Conservation (phyloP, 768 basidiomycete species). For the Lentinula lateritia region DNA sequence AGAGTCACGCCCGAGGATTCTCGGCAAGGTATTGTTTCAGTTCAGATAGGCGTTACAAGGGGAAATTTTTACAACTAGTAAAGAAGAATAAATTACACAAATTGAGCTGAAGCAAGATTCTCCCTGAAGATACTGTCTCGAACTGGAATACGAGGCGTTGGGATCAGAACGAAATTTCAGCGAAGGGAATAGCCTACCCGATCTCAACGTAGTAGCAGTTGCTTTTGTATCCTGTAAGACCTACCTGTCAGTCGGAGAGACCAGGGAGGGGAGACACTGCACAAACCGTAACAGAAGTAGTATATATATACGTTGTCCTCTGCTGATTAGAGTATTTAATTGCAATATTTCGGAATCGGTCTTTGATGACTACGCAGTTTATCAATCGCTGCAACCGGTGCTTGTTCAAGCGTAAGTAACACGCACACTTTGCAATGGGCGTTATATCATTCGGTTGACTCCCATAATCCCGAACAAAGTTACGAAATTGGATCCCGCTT, state of each 20-base stretch:
- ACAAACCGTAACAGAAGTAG: conserved; percentile 57
- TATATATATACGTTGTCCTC: conserved; percentile 50
- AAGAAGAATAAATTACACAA: conserved; percentile 22
- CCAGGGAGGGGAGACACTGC: background rate
- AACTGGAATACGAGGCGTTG: conserved; percentile 24
- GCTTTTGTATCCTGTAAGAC: conserved; percentile 45
- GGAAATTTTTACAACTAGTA: background rate
- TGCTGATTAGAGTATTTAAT: conserved; percentile 41
- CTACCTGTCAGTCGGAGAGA: background rate
- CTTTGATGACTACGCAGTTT: conserved; percentile 33
- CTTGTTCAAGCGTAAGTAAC: background rate
- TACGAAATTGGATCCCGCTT: conserved; percentile 41
- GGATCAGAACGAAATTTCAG: background rate
- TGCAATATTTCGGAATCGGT: conserved; percentile 42
- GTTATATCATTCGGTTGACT: conserved; percentile 53
- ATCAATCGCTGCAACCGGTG: background rate
- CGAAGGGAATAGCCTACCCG: conserved; percentile 26
- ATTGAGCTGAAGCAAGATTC: conserved; percentile 42
- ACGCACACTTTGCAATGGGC: conserved; percentile 53
- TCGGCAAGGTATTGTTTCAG: background rate
- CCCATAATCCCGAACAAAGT: conserved; percentile 57
- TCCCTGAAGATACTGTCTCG: conserved; percentile 50
- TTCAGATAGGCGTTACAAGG: no score
- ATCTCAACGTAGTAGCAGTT: conserved; percentile 45
- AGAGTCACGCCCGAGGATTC: background rate